Base-by-base conservation (phyloP, 73 alveolate genomes). In the Paramecium caudatum region DNA sequence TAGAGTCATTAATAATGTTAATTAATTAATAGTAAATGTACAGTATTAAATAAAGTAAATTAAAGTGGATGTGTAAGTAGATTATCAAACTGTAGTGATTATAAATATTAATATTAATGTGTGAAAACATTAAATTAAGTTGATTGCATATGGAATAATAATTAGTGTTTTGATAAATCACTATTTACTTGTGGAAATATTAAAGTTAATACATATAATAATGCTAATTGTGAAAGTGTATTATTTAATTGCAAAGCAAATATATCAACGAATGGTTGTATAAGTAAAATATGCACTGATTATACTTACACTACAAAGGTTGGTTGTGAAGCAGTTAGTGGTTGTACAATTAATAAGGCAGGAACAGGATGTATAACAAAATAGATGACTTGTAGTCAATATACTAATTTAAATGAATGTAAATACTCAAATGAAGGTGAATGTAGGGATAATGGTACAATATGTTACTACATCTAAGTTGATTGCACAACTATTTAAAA, bases 51-150 rank as follows among this genome's bases (percentile, higher is more conserved):
- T 27, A 55, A 55, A 5, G 80, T 55, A 8, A 55, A 55, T 55
- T 27, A 55, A 23, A 3, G 30, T 27, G 80, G 80, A 23, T 55
- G 80, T 23, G 21, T 55, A 0, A 55, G 2, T 21, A 55, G 30
- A 55, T 21, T 9, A 27, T 27, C 2, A 12, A 55, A 9, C 30
- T 55, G 80, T 5, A 1, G 1, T 2, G 80, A 55, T 27, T 55
- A 55, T 7, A 55, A 55, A 7, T 55, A 55, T 55, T 37, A 55
- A 2, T 55, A 55, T 55, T 10, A 55, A 55, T 55, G 80, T 55
- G 27, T 27, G 3, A 27, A 37, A 23, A 23, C 80, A 0, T 9
- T 55, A 12, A 55, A 55, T 23, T 55, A 55, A 19, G 46, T 55
- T 8, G 10, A 55, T 19, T 55, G 80, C n/a, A 55, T 55, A 19